Evolutionary conservation across 352 stramenopile genomes (phyloP).

Genomic region (Phytopythium helicoides): DNA sequence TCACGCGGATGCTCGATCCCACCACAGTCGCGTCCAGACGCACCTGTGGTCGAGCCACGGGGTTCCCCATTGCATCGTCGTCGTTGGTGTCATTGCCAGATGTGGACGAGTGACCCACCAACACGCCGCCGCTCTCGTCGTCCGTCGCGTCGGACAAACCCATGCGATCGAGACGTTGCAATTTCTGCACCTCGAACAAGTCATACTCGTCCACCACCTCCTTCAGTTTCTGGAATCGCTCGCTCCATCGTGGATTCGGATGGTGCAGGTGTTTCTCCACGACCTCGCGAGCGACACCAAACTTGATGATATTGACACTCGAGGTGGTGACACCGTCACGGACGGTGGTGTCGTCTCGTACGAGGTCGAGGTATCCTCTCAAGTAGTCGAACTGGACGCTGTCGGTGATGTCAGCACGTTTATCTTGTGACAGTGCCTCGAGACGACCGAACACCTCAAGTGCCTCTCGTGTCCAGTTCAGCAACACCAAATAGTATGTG

Average conservation of each 20-base stretch:
- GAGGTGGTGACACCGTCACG: too few species aligned
- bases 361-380: constrained; percentile 58
- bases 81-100: too few species aligned
- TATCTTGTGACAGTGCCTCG: constrained; percentile 1
- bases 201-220: constrained; percentile 49
- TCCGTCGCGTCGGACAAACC: constrained; percentile 9
- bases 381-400: constrained; percentile 63
- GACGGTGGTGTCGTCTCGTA: constrained; percentile 17
- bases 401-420: constrained; percentile 9
- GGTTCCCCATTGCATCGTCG: too few species aligned
- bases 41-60: neutral
- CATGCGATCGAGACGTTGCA: constrained; percentile 14
- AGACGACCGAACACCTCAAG: constrained; percentile 32
- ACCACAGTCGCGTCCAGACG: constrained; percentile 30
- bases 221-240: constrained; percentile 38
- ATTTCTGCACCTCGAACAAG: constrained; percentile 17
- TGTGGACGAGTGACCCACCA: too few species aligned
- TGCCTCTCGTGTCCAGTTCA: constrained; percentile 35
- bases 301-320: constrained; percentile 9
- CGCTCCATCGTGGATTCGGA: constrained; percentile 40
- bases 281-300: constrained; percentile 32
- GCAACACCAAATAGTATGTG: constrained; percentile 46
- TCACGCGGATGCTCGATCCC: constrained; percentile 21
- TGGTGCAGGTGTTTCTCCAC: constrained; percentile 35
- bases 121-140: too few species aligned